Conservation (phyloP, 441 rosid genomes). For the Populus trichocarpa region DNA sequence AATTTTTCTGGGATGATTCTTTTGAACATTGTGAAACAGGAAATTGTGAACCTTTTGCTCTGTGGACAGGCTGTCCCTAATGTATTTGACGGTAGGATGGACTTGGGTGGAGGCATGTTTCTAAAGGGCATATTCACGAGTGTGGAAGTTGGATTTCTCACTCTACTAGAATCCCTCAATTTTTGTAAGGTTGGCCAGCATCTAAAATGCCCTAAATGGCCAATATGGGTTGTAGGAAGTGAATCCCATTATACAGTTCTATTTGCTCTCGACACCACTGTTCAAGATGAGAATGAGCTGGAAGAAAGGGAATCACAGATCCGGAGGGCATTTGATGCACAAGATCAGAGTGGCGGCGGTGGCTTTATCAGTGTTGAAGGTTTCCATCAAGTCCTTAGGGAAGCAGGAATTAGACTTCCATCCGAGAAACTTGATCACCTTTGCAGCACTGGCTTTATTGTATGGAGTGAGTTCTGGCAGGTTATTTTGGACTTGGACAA, state of each 20-base stretch:
- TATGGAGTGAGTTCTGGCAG: conserved; percentile 99
- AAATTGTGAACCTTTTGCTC: conserved; percentile 87
- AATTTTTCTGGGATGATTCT: conserved; percentile 5
- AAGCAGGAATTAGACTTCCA: conserved; percentile 58
- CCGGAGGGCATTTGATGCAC: conserved; percentile 84
- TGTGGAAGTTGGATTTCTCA: conserved; percentile 96
- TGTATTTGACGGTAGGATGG: conserved; percentile 94
- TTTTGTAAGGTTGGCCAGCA: conserved; percentile 94
- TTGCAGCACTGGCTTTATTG: conserved; percentile 73
- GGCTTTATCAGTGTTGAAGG: conserved; percentile 94
- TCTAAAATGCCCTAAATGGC: conserved; percentile 92
- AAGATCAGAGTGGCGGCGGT: conserved; percentile 97
- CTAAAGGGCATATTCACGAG: conserved; percentile 70
- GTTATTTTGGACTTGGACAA: conserved; percentile 73
- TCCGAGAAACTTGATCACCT: conserved; percentile 66
- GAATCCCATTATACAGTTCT: conserved; percentile 96
- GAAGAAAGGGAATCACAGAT: conserved; percentile 89
- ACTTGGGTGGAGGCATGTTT: conserved; percentile 93
- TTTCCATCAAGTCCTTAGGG: conserved; percentile 77
- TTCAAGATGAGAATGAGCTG: conserved; percentile 90
- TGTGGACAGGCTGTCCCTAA: conserved; percentile 96
- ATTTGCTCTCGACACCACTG: conserved; percentile 79
- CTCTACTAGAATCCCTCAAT: conserved; percentile 86
- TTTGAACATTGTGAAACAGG: conserved; percentile 41
- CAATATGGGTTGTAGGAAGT: conserved; percentile 98